Evolutionary conservation across 345 rosid genomes (phyloP).

Genomic region (Erodium maritimum): DNA sequence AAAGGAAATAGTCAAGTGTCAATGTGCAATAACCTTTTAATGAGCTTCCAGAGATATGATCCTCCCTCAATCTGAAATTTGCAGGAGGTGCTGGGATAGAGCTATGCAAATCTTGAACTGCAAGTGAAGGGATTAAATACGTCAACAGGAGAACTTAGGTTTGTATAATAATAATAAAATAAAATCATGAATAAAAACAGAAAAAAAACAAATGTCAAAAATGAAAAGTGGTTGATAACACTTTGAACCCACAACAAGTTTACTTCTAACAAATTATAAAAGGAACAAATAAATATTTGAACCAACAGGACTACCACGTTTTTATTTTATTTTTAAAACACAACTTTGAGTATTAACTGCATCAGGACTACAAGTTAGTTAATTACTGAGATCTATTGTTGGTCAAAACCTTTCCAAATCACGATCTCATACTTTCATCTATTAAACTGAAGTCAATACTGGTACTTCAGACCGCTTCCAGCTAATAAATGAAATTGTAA

Average conservation of each 20-base stretch:
- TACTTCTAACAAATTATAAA: too few relatives aligned
- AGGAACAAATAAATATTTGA: background rate
- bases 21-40: constrained; percentile 60
- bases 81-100: constrained; percentile 71
- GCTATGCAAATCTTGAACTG: constrained; percentile 50
- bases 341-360: too few relatives aligned
- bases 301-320: too few relatives aligned
- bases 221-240: background rate
- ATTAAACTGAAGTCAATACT: background rate
- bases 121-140: constrained; percentile 17
- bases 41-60: constrained; percentile 78
- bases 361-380: too few relatives aligned
- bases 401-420: too few relatives aligned
- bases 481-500: background rate
- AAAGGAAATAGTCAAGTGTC: background rate
- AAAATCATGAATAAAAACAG: too few relatives aligned
- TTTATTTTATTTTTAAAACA: too few relatives aligned
- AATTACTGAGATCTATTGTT: background rate
- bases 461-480: background rate
- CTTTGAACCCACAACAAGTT: too few relatives aligned
- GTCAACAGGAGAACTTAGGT: constrained; percentile 9
- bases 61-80: constrained; percentile 82
- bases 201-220: too few relatives aligned
- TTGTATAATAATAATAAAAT: background rate
- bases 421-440: background rate